A percentile compares a stretch with the other conserved stretches of the same genome.
Conservation (phyloP, 352 stramenopile genomes). For the Pythium dissotocum region DNA sequence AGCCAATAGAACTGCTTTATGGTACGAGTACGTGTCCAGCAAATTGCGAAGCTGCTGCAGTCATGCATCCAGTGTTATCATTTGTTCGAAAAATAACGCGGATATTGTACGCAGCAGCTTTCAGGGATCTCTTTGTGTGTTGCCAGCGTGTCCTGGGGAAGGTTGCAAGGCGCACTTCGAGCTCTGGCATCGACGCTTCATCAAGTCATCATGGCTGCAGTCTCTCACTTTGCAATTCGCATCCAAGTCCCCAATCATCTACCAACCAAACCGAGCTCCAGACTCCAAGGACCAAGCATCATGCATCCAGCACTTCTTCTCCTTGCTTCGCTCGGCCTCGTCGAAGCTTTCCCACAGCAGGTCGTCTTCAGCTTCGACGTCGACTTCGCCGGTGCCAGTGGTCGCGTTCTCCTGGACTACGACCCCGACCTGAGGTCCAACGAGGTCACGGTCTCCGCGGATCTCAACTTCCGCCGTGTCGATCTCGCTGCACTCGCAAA, state of each 20-base stretch:
- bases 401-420: not conserved
- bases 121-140: no score
- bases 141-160: no score
- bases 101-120: no score
- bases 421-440: not conserved
- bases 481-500: conserved; percentile 24
- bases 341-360: not conserved
- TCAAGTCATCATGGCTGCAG: no score
- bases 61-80: no score
- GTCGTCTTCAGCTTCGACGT: not conserved
- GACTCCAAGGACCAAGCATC: not conserved
- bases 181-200: no score
- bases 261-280: not conserved
- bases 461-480: conserved; percentile 25
- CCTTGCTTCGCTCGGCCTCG: not conserved
- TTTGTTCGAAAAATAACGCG: no score
- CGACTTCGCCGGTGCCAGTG: not conserved
- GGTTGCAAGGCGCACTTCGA: no score
- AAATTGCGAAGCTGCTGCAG: no score
- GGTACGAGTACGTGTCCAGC: no score
- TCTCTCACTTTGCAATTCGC: not conserved
- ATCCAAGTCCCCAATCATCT: not conserved
- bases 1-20: no score
- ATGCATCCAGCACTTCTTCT: not conserved
- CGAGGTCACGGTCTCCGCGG: conserved; percentile 18